Evolutionary conservation across 352 stramenopile genomes (phyloP), one percentile per base, ranked within the genome.

Genomic region (Blastocystis hominis): DNA sequence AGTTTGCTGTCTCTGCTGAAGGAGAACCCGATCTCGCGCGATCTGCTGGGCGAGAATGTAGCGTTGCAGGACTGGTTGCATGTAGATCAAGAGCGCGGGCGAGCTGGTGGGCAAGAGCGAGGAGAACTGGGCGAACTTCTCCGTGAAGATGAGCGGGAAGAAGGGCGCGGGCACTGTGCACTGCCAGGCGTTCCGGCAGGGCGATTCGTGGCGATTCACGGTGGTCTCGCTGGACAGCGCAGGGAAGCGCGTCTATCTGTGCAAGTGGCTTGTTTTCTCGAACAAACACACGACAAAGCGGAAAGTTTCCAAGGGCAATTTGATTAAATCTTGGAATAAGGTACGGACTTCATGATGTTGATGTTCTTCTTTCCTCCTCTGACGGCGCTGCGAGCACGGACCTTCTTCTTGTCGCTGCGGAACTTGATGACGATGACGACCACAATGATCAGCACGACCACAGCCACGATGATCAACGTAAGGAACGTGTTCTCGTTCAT

Each of bases 51-150:
- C 9, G 72, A 84, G 17, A 68, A 53, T 3, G 62, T 72, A 44
- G 62, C 9, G 0, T 15, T 38, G 17, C 30, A 34, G 20, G 9
- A 34, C 1, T 34, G 5, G 9, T 20, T 42, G 10, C 9, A 44
- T 15, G 62, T 50, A 72, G 62, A 42, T 84, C 2, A 84, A 84
- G 55, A 84, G 47, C 20, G 42, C 42, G 38, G 72, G 72, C 30
- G 44, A 84, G 50, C 30, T 84, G 47, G 42, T 24, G 20, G 72
- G 72, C 30, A 63, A 84, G 50, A 84, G 72, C 50, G 72, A 84
- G 72, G 72, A 84, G 72, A 84, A 68, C 50, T 84, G 72, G 72
- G 72, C 72, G 20, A 84, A 84, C 36, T 84, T 84, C 72, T 84
- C 72, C n/a, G 68, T 84, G 47, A 84, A 84, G 72, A 84, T 84